Base-by-base conservation (phyloP, 306 rosid genomes). In the Pueraria montana region DNA sequence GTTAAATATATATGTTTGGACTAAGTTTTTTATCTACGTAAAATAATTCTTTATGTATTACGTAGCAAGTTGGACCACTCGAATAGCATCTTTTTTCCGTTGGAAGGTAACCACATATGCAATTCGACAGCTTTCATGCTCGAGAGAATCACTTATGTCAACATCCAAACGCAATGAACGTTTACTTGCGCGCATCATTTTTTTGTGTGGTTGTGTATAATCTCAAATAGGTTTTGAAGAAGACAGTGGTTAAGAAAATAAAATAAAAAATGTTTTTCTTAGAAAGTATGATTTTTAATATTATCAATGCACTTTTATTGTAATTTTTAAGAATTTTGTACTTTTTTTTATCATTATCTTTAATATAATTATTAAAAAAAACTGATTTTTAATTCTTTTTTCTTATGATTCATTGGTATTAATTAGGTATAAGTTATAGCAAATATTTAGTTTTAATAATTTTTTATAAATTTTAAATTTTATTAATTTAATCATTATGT, bases 11-110 rank as follows among this genome's bases (percentile, higher is more conserved):
- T 45, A 16, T 27, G 24, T 76, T 68, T 36, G 77, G 45, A 82
- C 14, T 34, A 32, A 40, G 78, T 40, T 59, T 49, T 79, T 26
- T 58, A 77, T 78, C 61, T 68, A 65, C 10, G 42, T 68, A 45
- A 63, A 56, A 52, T 68, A 55, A 65, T 71, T 34, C 5, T 61
- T 68, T 7, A 26, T 7, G 45, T 42, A 20, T 11, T 30, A 68
- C 71, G 46, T 52, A 42, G 72, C 53, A 26, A 55, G 74, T 82
- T 42, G 77, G 78, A 77, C 62, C 73, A 55, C 62, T 59, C 23
- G 36, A 63, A 63, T 46, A 14, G 80, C 46, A 76, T 68, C 6
- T 76, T 48, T 34, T 75, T 80, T 32, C 20, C 13, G 65, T 50
- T 18, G 81, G 74, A 55, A 36, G 73, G 45, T 38, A 72, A 65